Evolutionary conservation across 177 flowering plant genomes (phyloP).

Genomic region (Vitis hybrid): DNA sequence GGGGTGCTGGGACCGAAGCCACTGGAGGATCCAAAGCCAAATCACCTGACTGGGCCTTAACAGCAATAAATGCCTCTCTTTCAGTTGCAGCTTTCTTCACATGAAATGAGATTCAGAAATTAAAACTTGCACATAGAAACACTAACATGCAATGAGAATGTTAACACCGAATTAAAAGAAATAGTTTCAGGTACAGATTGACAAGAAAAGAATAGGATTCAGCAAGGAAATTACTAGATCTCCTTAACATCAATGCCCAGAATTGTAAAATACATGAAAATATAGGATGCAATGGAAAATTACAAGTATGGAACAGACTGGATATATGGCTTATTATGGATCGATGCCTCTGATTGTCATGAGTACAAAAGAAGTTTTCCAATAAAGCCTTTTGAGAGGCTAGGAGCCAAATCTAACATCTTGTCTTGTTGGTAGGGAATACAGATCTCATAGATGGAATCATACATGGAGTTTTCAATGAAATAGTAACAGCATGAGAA

Average conservation of each 20-base stretch:
- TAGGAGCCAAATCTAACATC: neutral
- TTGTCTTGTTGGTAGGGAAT: neutral
- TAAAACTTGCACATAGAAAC: neutral
- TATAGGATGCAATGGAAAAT: too few species aligned
- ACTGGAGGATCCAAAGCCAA: conserved; percentile 11
- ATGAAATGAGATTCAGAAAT: neutral
- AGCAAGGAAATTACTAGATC: neutral
- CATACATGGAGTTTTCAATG: too few species aligned
- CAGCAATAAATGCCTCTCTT: conserved; percentile 20
- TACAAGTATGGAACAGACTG: neutral
- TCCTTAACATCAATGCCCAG: conserved; percentile 3
- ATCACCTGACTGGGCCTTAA: conserved; percentile 16
- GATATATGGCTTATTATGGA: too few species aligned
- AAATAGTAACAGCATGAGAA: neutral
- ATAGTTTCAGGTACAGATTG: neutral
- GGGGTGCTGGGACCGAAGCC: conserved; percentile 8
- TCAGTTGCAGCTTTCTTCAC: conserved; percentile 22
- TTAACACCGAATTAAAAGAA: neutral
- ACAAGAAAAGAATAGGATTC: neutral
- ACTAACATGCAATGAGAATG: neutral
- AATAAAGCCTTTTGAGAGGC: neutral
- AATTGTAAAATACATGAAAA: neutral
- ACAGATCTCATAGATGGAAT: neutral
- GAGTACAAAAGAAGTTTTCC: neutral
- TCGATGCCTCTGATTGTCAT: too few species aligned